These are phyloP conservation scores for Melanopsichium pennsylvanicum DNA, from an alignment of 1,284 basidiomycete genomes.

Conservation along the genomic window DNA sequence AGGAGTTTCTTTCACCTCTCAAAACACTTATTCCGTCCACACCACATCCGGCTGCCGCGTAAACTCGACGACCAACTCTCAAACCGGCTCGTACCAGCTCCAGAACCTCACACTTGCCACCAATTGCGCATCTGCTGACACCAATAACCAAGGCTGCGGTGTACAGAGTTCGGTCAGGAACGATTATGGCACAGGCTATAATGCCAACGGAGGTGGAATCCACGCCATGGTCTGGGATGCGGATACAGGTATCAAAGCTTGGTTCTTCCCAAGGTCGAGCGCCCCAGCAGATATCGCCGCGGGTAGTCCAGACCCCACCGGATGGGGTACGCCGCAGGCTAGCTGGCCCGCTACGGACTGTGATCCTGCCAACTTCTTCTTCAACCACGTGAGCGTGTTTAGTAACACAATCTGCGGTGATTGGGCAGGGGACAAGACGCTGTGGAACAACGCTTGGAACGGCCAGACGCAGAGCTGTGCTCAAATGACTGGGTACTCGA, in stretches of 20 bases:
- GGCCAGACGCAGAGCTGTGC: conserved; percentile 46
- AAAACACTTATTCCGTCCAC: conserved; percentile 53
- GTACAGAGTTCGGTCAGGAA: conserved; percentile 68
- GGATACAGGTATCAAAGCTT: conserved; percentile 69
- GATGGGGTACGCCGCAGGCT: conserved; percentile 70
- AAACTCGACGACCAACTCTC: conserved; percentile 29
- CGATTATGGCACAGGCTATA: conserved; percentile 72
- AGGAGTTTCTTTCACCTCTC: conserved; percentile 45
- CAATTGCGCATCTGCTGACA: conserved; percentile 72
- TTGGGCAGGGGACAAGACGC: conserved; percentile 33
- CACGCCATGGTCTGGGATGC: conserved; percentile 39
- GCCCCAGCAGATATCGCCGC: conserved; percentile 68
- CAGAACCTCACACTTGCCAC: conserved; percentile 60
- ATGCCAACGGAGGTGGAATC: conserved; percentile 73
- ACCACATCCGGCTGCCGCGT: conserved; percentile 40
- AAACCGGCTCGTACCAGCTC: conserved; percentile 30
- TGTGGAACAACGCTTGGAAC: conserved; percentile 35
- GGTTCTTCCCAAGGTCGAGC: conserved; percentile 70
- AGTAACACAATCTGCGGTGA: conserved; percentile 51
- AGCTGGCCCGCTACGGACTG: conserved; percentile 68
- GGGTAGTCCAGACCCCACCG: conserved; percentile 64
- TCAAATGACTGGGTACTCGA: conserved; percentile 30
- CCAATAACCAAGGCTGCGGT: conserved; percentile 74
- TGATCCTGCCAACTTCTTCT: conserved; percentile 70
- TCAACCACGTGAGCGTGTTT: conserved; percentile 49